Percentiles rank a stretch among this genome's conserved stretches.
These are phyloP conservation scores for Gastrolobium villosum DNA, from an alignment of 306 rosid genomes.

Conservation along the genomic window DNA sequence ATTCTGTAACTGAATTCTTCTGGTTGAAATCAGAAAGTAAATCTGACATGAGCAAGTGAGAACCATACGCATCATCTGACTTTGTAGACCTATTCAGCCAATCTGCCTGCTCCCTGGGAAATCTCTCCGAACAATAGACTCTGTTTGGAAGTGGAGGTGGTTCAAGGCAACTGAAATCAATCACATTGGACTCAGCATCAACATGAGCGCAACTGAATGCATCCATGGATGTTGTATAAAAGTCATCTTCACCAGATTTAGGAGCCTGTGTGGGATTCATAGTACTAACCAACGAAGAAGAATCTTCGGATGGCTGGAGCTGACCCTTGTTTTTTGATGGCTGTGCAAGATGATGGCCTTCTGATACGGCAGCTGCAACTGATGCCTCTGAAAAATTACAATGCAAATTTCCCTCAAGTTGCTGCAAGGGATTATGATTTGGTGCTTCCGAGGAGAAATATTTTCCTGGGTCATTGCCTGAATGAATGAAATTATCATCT, in stretches of 20 bases:
- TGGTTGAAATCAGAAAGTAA: slow-evolving; percentile 64
- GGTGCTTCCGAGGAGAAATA: slow-evolving; percentile 50
- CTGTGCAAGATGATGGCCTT: slow-evolving; percentile 49
- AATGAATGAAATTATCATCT: slow-evolving; percentile 59
- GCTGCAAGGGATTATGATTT: slow-evolving; percentile 51
- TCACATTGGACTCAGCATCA: slow-evolving; percentile 64
- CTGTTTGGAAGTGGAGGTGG: slow-evolving; percentile 78
- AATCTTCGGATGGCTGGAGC: slow-evolving; percentile 62
- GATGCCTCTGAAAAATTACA: slow-evolving; percentile 57
- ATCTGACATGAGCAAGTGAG: slow-evolving; percentile 69
- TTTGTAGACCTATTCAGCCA: slow-evolving; percentile 81
- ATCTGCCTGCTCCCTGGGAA: slow-evolving; percentile 89
- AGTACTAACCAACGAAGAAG: slow-evolving; percentile 57
- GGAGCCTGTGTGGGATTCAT: slow-evolving; percentile 59
- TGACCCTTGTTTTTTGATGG: slow-evolving; percentile 61
- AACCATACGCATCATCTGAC: slow-evolving; percentile 83
- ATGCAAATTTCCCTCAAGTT: slow-evolving; percentile 49
- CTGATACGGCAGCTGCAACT: slow-evolving; percentile 51
- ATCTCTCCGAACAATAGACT: slow-evolving; percentile 85
- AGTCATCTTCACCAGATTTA: slow-evolving; percentile 64
- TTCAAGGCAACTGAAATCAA: slow-evolving; percentile 75
- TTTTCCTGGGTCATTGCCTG: slow-evolving; percentile 57
- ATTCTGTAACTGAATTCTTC: slow-evolving; percentile 60
- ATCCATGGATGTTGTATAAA: slow-evolving; percentile 50
- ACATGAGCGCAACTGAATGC: slow-evolving; percentile 61